phyloP scores from a whole-genome alignment of 2,329 filamentous ascomycete genomes.

The Lecanicillium sp. region DNA sequence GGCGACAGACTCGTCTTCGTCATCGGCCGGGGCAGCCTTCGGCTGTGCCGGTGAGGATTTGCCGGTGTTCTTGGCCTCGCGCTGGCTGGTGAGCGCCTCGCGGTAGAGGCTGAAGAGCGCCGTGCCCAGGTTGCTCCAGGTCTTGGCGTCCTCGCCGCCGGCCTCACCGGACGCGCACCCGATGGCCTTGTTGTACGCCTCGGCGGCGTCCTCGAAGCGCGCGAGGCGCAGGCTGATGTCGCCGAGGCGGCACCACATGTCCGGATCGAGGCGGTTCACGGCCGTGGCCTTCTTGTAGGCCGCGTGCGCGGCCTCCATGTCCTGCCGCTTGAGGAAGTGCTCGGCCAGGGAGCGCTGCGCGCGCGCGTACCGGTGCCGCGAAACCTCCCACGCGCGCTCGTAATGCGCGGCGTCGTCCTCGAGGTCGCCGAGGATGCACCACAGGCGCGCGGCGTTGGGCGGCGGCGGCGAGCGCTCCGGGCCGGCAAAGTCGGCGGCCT shows the following conservation, averaged over 20 bases:
- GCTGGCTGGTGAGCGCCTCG: conserved; percentile 39
- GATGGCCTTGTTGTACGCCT: conserved; percentile 78
- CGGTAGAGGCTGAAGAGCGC: conserved; percentile 67
- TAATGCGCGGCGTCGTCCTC: conserved; percentile 71
- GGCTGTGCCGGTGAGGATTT: conserved; percentile 31
- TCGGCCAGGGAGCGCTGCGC: conserved; percentile 85
- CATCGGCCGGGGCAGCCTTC: conserved; percentile 12
- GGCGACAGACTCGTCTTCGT: conserved; percentile 15
- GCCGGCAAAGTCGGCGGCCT: conserved; percentile 48
- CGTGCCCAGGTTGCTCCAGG: conserved; percentile 91
- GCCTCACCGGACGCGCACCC: conserved; percentile 51
- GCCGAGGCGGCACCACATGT: conserved; percentile 84
- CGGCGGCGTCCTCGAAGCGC: conserved; percentile 70
- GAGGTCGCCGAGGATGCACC: conserved; percentile 90
- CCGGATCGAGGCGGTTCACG: conserved; percentile 74
- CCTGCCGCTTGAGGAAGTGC: conserved; percentile 60
- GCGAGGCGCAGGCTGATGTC: conserved; percentile 78
- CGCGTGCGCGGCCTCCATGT: conserved; percentile 63
- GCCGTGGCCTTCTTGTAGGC: conserved; percentile 73
- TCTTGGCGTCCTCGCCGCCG: conserved; percentile 83
- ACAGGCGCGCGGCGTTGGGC: conserved; percentile 76
- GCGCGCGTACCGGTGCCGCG: conserved; percentile 71
- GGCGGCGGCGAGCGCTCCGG: conserved; percentile 63
- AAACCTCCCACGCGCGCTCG: conserved; percentile 82
- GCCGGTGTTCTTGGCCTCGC: conserved; percentile 21